These are phyloP conservation scores for Physcomitrium patens DNA, from an alignment of 225 moss, liverwort and hornwort species.

Conservation along the genomic window DNA sequence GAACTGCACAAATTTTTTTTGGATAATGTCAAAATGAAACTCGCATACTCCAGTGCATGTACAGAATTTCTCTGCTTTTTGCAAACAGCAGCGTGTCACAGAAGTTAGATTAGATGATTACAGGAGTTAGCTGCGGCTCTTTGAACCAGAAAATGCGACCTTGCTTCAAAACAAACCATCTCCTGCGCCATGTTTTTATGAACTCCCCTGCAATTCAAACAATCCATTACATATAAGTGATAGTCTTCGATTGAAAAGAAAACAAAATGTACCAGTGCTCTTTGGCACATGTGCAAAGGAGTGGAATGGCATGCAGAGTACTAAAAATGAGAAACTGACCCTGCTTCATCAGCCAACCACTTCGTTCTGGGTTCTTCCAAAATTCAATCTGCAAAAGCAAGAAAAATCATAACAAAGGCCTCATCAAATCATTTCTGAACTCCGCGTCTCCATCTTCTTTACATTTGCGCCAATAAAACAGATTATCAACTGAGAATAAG, in stretches of 20 bases:
- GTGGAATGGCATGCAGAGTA: background rate
- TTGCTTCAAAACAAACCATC: slow-evolving; percentile 97
- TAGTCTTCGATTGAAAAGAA: no score
- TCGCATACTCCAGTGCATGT: background rate
- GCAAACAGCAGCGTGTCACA: background rate
- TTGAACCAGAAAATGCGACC: slow-evolving; percentile 98
- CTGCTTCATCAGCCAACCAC: slow-evolving; percentile 86
- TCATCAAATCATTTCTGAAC: background rate
- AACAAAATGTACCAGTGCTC: background rate
- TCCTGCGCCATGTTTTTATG: slow-evolving; percentile 83
- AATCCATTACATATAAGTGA: background rate
- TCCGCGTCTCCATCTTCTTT: background rate
- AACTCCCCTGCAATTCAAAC: slow-evolving; percentile 60
- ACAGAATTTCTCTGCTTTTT: background rate
- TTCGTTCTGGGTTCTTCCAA: slow-evolving; percentile 71
- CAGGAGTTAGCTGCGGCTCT: slow-evolving; percentile 61
- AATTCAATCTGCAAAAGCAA: slow-evolving; percentile 58
- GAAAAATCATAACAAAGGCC: slow-evolving; percentile 17
- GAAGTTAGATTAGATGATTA: slow-evolving; percentile 28
- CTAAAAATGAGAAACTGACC: slow-evolving; percentile 29
- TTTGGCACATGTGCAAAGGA: slow-evolving; percentile 2
- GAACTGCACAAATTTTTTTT: slow-evolving; percentile 31
- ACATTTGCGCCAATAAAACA: background rate
- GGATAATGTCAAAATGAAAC: slow-evolving; percentile 1
- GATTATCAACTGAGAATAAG: background rate